Percentiles rank a stretch among this genome's conserved stretches.
Evolutionary conservation across 139 green algal genomes (phyloP).

Genomic region (Micractinium conductrix): DNA sequence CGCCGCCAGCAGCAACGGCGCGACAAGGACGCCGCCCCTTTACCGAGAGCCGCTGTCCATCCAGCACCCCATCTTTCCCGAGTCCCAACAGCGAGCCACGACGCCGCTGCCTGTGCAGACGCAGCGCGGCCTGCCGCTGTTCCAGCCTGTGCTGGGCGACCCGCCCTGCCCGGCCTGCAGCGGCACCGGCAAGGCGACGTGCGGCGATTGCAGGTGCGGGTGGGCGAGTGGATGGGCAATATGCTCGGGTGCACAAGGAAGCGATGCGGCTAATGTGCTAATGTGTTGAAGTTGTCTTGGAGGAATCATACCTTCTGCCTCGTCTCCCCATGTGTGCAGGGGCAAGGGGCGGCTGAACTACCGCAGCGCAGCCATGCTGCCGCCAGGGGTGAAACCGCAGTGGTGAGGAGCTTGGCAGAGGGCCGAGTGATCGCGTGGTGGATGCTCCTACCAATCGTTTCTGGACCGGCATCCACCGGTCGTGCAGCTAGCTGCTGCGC

Average conservation of each 20-base stretch:
- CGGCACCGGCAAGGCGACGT: constrained; percentile 39
- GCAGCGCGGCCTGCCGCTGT: constrained; percentile 18
- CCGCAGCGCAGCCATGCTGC: constrained; percentile 41
- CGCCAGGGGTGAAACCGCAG: constrained; percentile 43
- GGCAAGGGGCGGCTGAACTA: constrained; percentile 49
- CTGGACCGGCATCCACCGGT: background rate
- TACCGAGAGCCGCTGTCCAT: too few relatives aligned
- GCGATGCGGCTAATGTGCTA: too few relatives aligned
- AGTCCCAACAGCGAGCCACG: background rate
- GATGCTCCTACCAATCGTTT: background rate
- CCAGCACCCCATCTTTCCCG: constrained; percentile 30
- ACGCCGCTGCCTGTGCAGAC: constrained; percentile 39
- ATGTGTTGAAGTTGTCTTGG: too few relatives aligned
- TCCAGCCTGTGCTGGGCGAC: background rate
- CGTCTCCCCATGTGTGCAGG: constrained; percentile 20
- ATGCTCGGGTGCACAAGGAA: too few relatives aligned
- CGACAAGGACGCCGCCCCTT: too few relatives aligned
- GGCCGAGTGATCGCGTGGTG: too few relatives aligned
- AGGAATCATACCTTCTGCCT: too few relatives aligned
- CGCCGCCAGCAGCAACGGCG: background rate
- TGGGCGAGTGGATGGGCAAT: background rate
- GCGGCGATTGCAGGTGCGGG: constrained; percentile 41
- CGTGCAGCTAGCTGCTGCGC: background rate
- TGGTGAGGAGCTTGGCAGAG: too few relatives aligned
- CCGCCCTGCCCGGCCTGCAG: constrained; percentile 38